These are phyloP conservation scores for Batrachochytrium dendrobatidis DNA, from an alignment of 371 early-diverging fungal species.

Conservation along the genomic window DNA sequence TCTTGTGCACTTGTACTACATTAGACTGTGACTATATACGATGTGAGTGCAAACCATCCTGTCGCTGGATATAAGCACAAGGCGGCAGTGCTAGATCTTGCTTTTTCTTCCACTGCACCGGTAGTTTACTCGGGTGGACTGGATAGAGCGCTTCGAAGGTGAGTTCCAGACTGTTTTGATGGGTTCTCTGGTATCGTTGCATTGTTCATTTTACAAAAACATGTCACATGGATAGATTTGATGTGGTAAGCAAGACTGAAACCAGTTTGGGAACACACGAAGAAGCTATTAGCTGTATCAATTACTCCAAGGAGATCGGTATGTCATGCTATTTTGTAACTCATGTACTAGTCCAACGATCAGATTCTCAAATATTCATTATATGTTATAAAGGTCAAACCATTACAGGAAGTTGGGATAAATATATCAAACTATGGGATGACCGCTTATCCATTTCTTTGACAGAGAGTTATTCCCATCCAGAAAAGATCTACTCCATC, in stretches of 20 bases:
- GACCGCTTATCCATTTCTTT: slow-evolving; percentile 31
- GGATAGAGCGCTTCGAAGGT: slow-evolving; percentile 57
- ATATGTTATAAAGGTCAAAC: slow-evolving; percentile 41
- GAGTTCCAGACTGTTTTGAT: slow-evolving; percentile 19
- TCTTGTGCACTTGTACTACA: too few relatives aligned
- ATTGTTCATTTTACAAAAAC: neutral
- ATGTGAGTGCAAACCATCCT: slow-evolving; percentile 55
- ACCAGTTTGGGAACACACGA: slow-evolving; percentile 38
- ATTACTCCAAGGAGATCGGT: slow-evolving; percentile 12
- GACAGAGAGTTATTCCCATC: slow-evolving; percentile 42
- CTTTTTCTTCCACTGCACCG: slow-evolving; percentile 46
- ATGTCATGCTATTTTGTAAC: too few relatives aligned
- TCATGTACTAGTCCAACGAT: neutral
- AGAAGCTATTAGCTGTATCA: slow-evolving; percentile 32
- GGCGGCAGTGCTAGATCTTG: slow-evolving; percentile 67
- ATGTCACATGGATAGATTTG: neutral
- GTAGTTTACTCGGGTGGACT: slow-evolving; percentile 62
- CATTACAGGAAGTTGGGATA: slow-evolving; percentile 88
- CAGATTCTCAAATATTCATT: slow-evolving; percentile 1
- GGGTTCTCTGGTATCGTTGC: neutral
- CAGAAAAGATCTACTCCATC: slow-evolving; percentile 75
- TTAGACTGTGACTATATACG: slow-evolving; percentile 74
- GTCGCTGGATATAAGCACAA: slow-evolving; percentile 45
- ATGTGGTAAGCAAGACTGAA: slow-evolving; percentile 36
- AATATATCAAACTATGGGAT: slow-evolving; percentile 74